Evolutionary conservation across 2,329 filamentous ascomycete species (phyloP), one percentile per base, ranked within the genome.

Genomic region (Acephala macrosclerotiorum): DNA sequence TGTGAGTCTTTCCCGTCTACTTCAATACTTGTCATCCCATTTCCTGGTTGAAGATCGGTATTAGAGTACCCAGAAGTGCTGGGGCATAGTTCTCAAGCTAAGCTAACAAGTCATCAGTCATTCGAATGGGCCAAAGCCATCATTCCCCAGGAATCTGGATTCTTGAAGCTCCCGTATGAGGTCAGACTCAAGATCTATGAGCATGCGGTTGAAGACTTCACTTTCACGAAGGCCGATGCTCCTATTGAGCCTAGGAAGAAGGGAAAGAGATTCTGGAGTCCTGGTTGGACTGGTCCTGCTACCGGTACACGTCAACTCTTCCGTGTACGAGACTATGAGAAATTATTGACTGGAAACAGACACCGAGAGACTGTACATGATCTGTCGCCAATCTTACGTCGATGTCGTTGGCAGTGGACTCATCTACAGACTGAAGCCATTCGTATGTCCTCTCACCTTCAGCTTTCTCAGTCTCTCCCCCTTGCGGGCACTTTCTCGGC

Each of bases 361-460:
- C 29, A 60, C 62, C 0, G 58, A 38, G 18, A 60, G 53, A 18
- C 51, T 68, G 11, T 68, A 62, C 47, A 63, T 38, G 14, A 56
- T 68, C 8, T 63, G 56, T 57, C 62, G 66, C 1, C 63, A 68
- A 55, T 33, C 47, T 4, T 68, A 68, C 35, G 40, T 68, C 18
- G 66, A 68, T 16, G 53, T 62, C 16, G 60, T 58, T 22, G 66
- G 63, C 8, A 35, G 47, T 20, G 58, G 63, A n/a, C 20, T 68
- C 18, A 57, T 68, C 18, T 68, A 68, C 60, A 16, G 26, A 26
- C 33, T 61, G 7, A 40, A 49, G 12, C 29, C 35, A n/a, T 68
- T 66, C 33, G 25, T 53, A 53, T 12, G 26, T 53, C 12, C 18
- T 49, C 18, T 49, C 45, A 49, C n/a, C 18, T n/a, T 33, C 49